These are phyloP conservation scores for Phytopythium aichiense DNA, from an alignment of 352 stramenopile genomes.

Conservation along the genomic window DNA sequence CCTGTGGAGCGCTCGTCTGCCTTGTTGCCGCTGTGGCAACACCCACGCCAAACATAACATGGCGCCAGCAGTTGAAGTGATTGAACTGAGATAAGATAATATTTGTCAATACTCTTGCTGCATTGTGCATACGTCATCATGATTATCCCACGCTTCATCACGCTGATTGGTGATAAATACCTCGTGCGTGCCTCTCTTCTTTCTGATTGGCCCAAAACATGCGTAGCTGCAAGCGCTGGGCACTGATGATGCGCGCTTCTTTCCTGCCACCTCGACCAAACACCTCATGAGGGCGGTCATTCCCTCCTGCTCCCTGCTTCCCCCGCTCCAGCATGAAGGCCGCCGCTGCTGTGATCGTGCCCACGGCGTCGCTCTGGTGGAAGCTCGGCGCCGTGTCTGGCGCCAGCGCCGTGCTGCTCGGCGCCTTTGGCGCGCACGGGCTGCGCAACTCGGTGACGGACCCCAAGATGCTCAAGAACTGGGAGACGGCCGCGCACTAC, in stretches of 20 bases:
- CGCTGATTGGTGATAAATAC: background rate
- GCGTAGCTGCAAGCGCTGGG: background rate
- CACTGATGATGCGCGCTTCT: background rate
- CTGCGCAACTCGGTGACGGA: slow-evolving; percentile 66
- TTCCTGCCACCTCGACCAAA: background rate
- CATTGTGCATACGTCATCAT: background rate
- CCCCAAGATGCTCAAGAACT: slow-evolving; percentile 80
- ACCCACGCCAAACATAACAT: too few relatives aligned
- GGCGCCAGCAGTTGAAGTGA: too few relatives aligned
- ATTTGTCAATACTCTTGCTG: background rate
- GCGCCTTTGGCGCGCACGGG: slow-evolving; percentile 74
- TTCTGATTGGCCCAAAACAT: background rate
- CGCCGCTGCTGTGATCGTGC: slow-evolving; percentile 39
- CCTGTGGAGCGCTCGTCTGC: too few relatives aligned
- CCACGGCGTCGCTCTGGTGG: slow-evolving; percentile 73
- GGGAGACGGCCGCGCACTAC: slow-evolving; percentile 79
- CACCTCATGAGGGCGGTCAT: background rate
- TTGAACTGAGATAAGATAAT: background rate
- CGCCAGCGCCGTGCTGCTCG: slow-evolving; percentile 53
- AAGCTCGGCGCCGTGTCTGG: slow-evolving; percentile 70
- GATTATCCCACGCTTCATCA: background rate
- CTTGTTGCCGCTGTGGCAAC: too few relatives aligned
- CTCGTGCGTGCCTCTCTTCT: background rate
- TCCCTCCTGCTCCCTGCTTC: background rate
- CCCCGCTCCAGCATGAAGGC: background rate